These are phyloP conservation scores for Melianthus villosus DNA, from an alignment of 441 rosid species.

Conservation along the genomic window DNA sequence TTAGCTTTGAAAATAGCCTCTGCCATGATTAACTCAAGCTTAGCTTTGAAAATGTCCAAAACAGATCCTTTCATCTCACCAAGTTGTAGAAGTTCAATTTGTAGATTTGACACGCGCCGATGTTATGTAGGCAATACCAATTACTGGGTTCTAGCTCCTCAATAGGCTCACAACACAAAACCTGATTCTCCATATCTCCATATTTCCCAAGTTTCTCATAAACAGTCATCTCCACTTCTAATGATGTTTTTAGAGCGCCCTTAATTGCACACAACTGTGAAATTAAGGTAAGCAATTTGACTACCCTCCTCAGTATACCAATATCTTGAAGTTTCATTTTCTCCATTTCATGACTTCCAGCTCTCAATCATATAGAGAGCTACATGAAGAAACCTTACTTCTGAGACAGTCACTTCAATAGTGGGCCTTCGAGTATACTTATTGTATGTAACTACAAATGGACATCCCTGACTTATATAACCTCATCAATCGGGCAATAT, in stretches of 20 bases:
- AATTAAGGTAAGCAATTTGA: slow-evolving; percentile 76
- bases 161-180: slow-evolving; percentile 85
- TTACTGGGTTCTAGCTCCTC: slow-evolving; percentile 96
- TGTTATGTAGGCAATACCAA: slow-evolving; percentile 81
- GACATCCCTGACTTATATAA: slow-evolving; percentile 78
- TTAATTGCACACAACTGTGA: slow-evolving; percentile 60
- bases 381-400: slow-evolving; percentile 92
- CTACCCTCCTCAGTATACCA: slow-evolving; percentile 90
- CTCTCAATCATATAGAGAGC: slow-evolving; percentile 89
- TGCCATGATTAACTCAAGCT: slow-evolving; percentile 38
- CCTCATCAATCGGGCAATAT: slow-evolving; percentile 91
- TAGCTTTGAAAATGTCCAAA: slow-evolving; percentile 77
- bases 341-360: slow-evolving; percentile 99
- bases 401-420: slow-evolving; percentile 68
- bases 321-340: slow-evolving; percentile 87
- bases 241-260: slow-evolving; percentile 77
- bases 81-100: slow-evolving; percentile 69
- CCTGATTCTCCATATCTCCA: slow-evolving; percentile 92
- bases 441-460: slow-evolving; percentile 88
- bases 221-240: slow-evolving; percentile 98
- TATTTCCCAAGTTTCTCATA: slow-evolving; percentile 96
- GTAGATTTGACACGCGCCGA: slow-evolving; percentile 78
- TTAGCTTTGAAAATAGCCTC: neutral
- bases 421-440: slow-evolving; percentile 56
- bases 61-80: slow-evolving; percentile 95